Evolutionary conservation across 331 rosid genomes (phyloP).

Genomic region (Rhamnella rubrinervis): DNA sequence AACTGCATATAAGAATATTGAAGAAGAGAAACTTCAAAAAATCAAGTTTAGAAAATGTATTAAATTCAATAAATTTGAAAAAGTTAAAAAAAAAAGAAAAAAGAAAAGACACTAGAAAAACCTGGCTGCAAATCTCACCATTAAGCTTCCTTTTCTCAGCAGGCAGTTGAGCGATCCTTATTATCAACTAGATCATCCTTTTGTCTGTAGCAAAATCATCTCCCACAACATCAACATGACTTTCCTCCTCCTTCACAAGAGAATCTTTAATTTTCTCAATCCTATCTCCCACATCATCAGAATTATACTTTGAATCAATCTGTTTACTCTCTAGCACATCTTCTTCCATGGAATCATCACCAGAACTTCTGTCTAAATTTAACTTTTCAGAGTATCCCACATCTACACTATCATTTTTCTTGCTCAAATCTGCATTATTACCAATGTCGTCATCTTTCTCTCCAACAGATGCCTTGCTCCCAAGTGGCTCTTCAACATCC

Average conservation of each 20-base stretch:
- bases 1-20: too few relatives aligned
- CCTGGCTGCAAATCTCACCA: conserved; percentile 55
- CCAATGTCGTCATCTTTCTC: conserved; percentile 42
- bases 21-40: too few relatives aligned
- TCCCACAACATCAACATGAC: conserved; percentile 36
- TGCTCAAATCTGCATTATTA: conserved; percentile 37
- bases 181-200: conserved; percentile 44
- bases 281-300: conserved; percentile 53
- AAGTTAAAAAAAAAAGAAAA: not conserved
- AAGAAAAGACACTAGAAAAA: too few relatives aligned
- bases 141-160: conserved; percentile 80
- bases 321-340: conserved; percentile 85
- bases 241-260: conserved; percentile 57
- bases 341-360: conserved; percentile 99
- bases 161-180: conserved; percentile 42
- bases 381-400: conserved; percentile 83
- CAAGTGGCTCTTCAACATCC: conserved; percentile 60
- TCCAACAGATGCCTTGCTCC: conserved; percentile 36
- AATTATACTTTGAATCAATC: conserved; percentile 66
- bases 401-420: conserved; percentile 53
- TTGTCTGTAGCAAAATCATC: conserved; percentile 51
- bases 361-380: conserved; percentile 97
- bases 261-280: conserved; percentile 44
- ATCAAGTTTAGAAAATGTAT: not conserved
- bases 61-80: conserved; percentile 5